Evolutionary conservation across 2,329 filamentous ascomycete species (phyloP), one percentile per base, ranked within the genome.

Genomic region (Colletotrichum cuscutae): DNA sequence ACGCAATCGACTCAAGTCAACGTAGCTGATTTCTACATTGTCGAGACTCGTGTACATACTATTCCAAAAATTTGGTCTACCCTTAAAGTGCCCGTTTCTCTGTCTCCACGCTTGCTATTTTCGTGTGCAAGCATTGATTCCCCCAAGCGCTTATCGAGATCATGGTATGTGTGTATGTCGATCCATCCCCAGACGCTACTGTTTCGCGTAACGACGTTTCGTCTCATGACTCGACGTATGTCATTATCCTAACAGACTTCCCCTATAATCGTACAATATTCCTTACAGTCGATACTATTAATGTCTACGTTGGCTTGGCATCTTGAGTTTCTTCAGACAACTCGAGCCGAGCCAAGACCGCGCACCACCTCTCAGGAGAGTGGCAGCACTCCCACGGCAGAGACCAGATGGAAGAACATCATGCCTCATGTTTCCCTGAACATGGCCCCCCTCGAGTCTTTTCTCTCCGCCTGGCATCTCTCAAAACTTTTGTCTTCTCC

Each of bases 131-230:
- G 60, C 60, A 61, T 30, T 60, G 19, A 22, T 22, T 52, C 9
- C 37, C 37, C 42, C 19, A 19, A 22, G 22, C 30, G 60, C 66
- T 52, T 56, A 56, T 62, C 56, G 54, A 52, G 54, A 28, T 35
- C 60, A 64, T 56, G 42, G 60, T 19, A 26, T 56, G 13, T 42
- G 37, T 42, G 15, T 35, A 8, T 49, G 66, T 61, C 22, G 49
- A 71, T 57, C 61, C 35, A 22, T 61, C 7, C 57, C 42, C 32
- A 30, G 42, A 60, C n/a, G 22, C 46, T 42, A 24, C 24, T 13
- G 46, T 65, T 71, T 73, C 54, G 61, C 54, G 24, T 61, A 37
- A 30, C 56, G 32, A 52, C 28, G 35, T 65, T 70, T 65, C 66
- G 67, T 37, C 60, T 57, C 65, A 64, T 69, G 67, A 58, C 61